A percentile compares a stretch with the other conserved stretches of the same genome.
Evolutionary conservation across 768 basidiomycete genomes (phyloP).

Genomic region (Hygrocybe punicea): DNA sequence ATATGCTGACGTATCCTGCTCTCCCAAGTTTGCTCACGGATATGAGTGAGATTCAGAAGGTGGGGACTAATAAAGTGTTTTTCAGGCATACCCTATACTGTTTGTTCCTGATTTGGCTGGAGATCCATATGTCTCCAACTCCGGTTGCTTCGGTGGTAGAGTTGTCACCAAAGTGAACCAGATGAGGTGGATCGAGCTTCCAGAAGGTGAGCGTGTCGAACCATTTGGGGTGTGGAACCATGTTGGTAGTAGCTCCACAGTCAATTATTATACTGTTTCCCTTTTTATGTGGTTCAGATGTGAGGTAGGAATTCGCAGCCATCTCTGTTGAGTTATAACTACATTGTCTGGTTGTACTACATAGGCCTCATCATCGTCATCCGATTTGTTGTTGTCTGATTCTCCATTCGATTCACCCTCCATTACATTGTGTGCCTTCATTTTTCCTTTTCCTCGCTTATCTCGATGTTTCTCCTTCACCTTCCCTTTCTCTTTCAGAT

Average conservation of each 20-base stretch:
- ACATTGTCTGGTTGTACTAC: conserved; percentile 1
- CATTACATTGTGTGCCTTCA: not conserved
- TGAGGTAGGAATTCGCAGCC: conserved; percentile 8
- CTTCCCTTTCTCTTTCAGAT: conserved; percentile 14
- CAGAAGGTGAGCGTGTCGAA: not conserved
- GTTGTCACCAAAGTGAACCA: conserved; percentile 10
- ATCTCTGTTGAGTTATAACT: conserved; percentile 1
- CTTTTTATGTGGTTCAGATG: conserved; percentile 3
- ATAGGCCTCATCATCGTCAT: not conserved
- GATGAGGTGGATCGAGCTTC: conserved; percentile 10
- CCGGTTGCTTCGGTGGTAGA: conserved; percentile 12
- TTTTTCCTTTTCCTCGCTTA: not conserved
- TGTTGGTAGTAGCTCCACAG: conserved; percentile 10
- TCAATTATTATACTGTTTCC: conserved; percentile 7
- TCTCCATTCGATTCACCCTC: not conserved
- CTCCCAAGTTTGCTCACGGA: conserved; percentile 9
- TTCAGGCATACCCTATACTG: conserved; percentile 8
- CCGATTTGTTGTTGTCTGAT: not conserved
- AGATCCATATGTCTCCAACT: conserved; percentile 1
- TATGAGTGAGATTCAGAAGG: conserved; percentile 13
- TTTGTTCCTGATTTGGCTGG: conserved; percentile 10
- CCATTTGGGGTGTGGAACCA: conserved; percentile 9
- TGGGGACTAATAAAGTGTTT: conserved; percentile 13
- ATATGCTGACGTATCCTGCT: not conserved
- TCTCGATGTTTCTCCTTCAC: not conserved